Conservation (phyloP, 2,329 filamentous ascomycete species). For the Myriosclerotinia scirpicola region DNA sequence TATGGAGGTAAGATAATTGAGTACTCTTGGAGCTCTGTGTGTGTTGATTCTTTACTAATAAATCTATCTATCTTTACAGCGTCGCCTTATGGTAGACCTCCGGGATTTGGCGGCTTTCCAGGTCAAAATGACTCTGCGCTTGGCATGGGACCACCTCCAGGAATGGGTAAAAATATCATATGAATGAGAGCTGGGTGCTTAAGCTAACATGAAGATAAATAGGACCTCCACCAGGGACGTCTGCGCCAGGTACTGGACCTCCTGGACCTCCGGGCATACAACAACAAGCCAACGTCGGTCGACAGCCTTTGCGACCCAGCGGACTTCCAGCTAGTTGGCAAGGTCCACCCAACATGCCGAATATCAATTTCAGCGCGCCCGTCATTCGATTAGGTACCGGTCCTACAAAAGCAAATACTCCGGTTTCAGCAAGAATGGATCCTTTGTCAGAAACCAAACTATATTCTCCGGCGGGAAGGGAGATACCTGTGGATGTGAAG, state of each 20-base stretch:
- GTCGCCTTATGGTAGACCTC: constrained; percentile 66
- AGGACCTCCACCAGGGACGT: constrained; percentile 80
- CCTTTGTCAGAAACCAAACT: constrained; percentile 44
- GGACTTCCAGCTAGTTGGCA: constrained; percentile 82
- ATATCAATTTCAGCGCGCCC: constrained; percentile 97
- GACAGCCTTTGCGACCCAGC: constrained; percentile 77
- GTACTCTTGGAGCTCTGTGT: constrained; percentile 2
- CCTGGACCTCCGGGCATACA: constrained; percentile 71
- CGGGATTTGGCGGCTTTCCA: constrained; percentile 71
- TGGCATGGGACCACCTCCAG: constrained; percentile 75
- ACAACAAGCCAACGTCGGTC: constrained; percentile 65
- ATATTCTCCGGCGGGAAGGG: constrained; percentile 29
- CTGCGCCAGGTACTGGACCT: constrained; percentile 72
- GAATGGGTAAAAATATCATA: constrained; percentile 63
- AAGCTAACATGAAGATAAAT: constrained; percentile 30
- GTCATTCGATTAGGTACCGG: constrained; percentile 90
- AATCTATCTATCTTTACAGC: constrained; percentile 30
- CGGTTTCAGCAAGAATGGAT: constrained; percentile 42
- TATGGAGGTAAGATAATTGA: constrained; percentile 38
- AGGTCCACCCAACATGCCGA: constrained; percentile 86
- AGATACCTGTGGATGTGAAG: constrained; percentile 61
- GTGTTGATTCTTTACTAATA: neutral
- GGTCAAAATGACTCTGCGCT: constrained; percentile 56
- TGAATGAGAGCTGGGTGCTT: constrained; percentile 16
- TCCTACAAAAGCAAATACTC: constrained; percentile 58